Conservation (phyloP, 2,329 filamentous ascomycete species). For the Trichoderma brevicompactum region DNA sequence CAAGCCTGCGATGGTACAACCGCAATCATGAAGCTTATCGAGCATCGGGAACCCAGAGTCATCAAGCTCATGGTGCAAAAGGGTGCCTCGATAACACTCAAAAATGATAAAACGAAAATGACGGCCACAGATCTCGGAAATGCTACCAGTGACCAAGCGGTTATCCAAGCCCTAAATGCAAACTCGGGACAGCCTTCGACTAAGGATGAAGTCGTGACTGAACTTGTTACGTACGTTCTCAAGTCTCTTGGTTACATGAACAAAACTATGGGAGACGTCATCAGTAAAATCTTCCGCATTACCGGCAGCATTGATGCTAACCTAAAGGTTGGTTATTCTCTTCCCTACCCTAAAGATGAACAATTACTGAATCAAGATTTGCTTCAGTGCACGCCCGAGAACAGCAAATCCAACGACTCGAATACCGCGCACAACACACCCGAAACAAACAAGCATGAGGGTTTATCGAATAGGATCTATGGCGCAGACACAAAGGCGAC, state of each 20-base stretch:
- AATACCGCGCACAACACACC: background rate
- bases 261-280: background rate
- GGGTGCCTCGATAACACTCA: background rate
- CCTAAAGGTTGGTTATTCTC: background rate
- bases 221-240: slow-evolving; percentile 4
- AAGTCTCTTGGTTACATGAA: slow-evolving; percentile 15
- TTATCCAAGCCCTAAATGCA: slow-evolving; percentile 7
- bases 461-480: background rate
- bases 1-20: slow-evolving; percentile 11
- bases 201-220: background rate
- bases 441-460: background rate
- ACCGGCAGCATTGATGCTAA: background rate
- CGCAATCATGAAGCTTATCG: slow-evolving; percentile 18
- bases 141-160: background rate
- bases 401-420: background rate
- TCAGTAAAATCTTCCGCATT: background rate
- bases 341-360: background rate
- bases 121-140: background rate
- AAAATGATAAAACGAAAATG: background rate
- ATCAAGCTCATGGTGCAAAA: slow-evolving; percentile 1
- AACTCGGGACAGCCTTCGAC: background rate
- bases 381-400: background rate
- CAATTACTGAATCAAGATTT: background rate
- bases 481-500: background rate
- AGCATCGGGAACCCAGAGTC: slow-evolving; percentile 11